Evolutionary conservation across 2,329 filamentous ascomycete species (phyloP).

Genomic region (Colletotrichum eremochloae): DNA sequence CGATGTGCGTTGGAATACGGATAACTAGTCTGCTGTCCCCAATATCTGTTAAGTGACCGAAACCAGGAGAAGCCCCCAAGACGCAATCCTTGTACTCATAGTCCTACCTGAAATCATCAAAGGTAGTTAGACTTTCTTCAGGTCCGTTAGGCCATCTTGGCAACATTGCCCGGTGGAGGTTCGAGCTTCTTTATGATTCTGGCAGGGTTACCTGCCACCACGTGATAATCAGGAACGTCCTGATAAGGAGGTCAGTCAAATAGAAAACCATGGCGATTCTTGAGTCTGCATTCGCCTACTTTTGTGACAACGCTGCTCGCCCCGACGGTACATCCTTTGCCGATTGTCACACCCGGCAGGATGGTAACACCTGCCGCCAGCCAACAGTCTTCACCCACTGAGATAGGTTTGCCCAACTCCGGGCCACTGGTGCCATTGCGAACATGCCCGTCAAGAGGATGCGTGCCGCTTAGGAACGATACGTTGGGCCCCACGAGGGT

Average conservation of each 20-base stretch:
- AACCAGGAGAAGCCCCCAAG: too few species aligned
- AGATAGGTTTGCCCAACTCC: slow-evolving; percentile 79
- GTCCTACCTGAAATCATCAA: too few species aligned
- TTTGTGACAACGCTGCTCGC: slow-evolving; percentile 88
- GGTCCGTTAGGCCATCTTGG: background rate
- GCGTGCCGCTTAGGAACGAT: slow-evolving; percentile 78
- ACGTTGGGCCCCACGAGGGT: slow-evolving; percentile 85
- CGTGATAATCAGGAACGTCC: slow-evolving; percentile 71
- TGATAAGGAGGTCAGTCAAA: background rate
- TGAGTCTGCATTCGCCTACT: slow-evolving; percentile 27
- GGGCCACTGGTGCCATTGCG: slow-evolving; percentile 82
- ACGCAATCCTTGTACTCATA: too few species aligned
- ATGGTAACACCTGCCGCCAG: slow-evolving; percentile 79
- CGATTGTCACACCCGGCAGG: slow-evolving; percentile 84
- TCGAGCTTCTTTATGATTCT: slow-evolving; percentile 62
- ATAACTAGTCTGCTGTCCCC: too few species aligned
- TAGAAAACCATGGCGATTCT: background rate
- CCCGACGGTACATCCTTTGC: slow-evolving; percentile 78
- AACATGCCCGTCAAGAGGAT: slow-evolving; percentile 81
- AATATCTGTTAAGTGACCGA: too few species aligned
- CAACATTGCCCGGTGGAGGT: background rate
- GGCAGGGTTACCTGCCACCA: slow-evolving; percentile 78
- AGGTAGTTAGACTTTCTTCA: background rate
- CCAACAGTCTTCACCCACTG: slow-evolving; percentile 86
- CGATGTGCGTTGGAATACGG: too few species aligned